phyloP scores from a whole-genome alignment of 192 early-diverging fungal species.

The Phlyctochytrium bullatum region DNA sequence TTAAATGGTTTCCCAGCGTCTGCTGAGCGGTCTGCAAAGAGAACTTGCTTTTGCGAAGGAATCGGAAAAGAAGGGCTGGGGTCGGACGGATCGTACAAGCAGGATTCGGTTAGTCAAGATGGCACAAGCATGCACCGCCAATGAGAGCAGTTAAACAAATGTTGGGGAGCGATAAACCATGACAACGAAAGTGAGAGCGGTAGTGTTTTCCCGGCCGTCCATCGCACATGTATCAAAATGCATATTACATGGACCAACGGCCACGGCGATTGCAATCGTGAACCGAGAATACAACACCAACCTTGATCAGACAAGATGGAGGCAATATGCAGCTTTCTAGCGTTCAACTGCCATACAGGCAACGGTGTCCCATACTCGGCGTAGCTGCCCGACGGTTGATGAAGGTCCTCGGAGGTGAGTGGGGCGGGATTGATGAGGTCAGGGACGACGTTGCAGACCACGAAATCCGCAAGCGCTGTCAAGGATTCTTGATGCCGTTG shows the following conservation, averaged over 20 bases:
- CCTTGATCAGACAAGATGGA: neutral
- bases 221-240: too few relatives aligned
- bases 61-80: neutral
- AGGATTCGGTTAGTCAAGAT: too few relatives aligned
- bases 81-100: too few relatives aligned
- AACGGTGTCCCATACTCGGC: neutral
- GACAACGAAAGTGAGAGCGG: too few relatives aligned
- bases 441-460: neutral
- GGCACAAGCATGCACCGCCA: too few relatives aligned
- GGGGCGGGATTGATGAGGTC: neutral
- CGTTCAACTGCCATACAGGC: neutral
- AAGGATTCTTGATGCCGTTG: too few relatives aligned
- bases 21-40: neutral
- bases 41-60: conserved; percentile 1
- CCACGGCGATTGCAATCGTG: too few relatives aligned
- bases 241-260: too few relatives aligned
- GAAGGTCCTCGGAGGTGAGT: neutral
- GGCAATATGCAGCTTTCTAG: neutral
- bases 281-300: neutral
- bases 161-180: too few relatives aligned
- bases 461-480: neutral
- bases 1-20: neutral
- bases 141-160: too few relatives aligned
- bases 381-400: neutral
- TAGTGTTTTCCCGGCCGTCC: too few relatives aligned